These are phyloP conservation scores for Leishmania gerbilli DNA, from an alignment of 208 protist genomes.

Conservation along the genomic window DNA sequence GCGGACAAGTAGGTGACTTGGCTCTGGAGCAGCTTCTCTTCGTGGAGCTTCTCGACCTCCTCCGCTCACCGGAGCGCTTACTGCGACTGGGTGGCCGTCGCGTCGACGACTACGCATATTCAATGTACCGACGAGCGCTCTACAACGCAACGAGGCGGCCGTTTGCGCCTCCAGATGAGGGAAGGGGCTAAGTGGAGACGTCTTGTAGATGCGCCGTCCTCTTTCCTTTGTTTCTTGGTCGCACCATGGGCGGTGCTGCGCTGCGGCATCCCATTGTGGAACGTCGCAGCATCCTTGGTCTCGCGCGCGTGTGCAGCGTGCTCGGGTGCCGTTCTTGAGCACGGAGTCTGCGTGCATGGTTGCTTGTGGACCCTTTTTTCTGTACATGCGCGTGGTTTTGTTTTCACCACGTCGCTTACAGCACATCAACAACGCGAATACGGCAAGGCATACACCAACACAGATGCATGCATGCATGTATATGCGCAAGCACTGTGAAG, in stretches of 20 bases:
- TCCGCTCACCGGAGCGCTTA: conserved; percentile 54
- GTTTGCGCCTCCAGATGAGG: conserved; percentile 21
- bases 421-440: background rate
- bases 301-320: background rate
- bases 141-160: conserved; percentile 32
- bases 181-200: background rate
- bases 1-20: conserved; percentile 44
- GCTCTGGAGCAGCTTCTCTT: conserved; percentile 77
- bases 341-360: background rate
- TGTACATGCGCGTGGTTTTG: background rate
- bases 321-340: background rate
- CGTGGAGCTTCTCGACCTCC: conserved; percentile 67
- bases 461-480: background rate
- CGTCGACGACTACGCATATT: conserved; percentile 47
- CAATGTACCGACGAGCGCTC: conserved; percentile 31
- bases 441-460: background rate
- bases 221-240: conserved; percentile 1
- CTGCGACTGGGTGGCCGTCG: conserved; percentile 49
- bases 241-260: conserved; percentile 14
- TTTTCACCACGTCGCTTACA: background rate
- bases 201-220: background rate
- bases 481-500: background rate
- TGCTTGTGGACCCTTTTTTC: background rate
- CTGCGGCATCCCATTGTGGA: background rate
- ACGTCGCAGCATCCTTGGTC: background rate